Evolutionary conservation across 2,329 filamentous ascomycete genomes (phyloP).

Genomic region (Stemphylium beticola): DNA sequence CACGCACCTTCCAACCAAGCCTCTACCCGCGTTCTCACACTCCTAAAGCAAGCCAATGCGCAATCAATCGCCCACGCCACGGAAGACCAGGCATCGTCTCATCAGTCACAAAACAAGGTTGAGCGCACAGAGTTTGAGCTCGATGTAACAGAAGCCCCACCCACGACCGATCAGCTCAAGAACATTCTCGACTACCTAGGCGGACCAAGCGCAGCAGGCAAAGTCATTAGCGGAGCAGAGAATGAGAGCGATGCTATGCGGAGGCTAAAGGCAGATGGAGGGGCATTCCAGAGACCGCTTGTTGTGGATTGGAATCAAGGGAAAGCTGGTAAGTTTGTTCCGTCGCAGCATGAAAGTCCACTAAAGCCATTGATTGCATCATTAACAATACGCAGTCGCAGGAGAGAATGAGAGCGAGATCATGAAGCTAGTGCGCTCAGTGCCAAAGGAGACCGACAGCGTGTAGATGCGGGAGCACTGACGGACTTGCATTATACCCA

Average conservation of each 20-base stretch:
- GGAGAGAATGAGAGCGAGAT: constrained; percentile 90
- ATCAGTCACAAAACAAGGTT: constrained; percentile 64
- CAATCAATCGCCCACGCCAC: constrained; percentile 71
- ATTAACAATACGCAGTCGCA: constrained; percentile 54
- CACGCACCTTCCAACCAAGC: constrained; percentile 78
- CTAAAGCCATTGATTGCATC: not conserved
- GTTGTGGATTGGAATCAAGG: constrained; percentile 97
- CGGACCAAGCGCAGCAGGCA: constrained; percentile 58
- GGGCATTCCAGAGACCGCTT: constrained; percentile 76
- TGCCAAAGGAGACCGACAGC: constrained; percentile 52
- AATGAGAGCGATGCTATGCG: constrained; percentile 79
- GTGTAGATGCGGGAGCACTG: constrained; percentile 13
- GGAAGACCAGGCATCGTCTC: constrained; percentile 74
- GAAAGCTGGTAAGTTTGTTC: constrained; percentile 64
- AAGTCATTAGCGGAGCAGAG: constrained; percentile 76
- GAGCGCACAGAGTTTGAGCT: constrained; percentile 80
- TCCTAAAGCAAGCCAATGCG: constrained; percentile 82
- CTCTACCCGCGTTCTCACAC: constrained; percentile 73
- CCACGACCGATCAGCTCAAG: constrained; percentile 81
- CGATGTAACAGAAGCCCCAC: constrained; percentile 78
- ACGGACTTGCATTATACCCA: constrained; percentile 9
- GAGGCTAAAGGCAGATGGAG: constrained; percentile 73
- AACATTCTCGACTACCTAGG: constrained; percentile 86
- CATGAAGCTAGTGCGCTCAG: constrained; percentile 73
- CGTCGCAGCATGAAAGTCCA: not conserved